Percentiles rank a stretch among this genome's conserved stretches.
phyloP scores from a whole-genome alignment of 2,329 filamentous ascomycete species.

The Cryphonectria nitschkei region DNA sequence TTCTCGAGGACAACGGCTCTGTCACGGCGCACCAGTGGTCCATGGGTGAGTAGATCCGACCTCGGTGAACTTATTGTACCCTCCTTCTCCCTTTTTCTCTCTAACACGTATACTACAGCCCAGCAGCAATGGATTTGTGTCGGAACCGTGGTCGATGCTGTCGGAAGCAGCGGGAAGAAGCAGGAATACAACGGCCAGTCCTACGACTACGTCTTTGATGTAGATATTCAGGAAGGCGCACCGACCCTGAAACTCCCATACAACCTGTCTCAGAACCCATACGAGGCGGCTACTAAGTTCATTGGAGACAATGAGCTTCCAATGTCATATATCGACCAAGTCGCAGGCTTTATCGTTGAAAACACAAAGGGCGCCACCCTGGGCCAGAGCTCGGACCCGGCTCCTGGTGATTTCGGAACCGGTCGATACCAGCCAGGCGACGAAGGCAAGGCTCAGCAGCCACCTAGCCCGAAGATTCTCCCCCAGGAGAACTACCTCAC shows the following conservation, averaged over 20 bases:
- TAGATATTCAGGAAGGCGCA: constrained; percentile 93
- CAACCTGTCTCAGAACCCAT: constrained; percentile 90
- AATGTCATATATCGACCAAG: constrained; percentile 84
- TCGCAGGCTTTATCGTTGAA: constrained; percentile 87
- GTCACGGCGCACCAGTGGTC: constrained; percentile 92
- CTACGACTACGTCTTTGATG: constrained; percentile 96
- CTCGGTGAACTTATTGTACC: too few relatives aligned
- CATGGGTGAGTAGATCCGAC: constrained; percentile 39
- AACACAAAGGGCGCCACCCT: constrained; percentile 88
- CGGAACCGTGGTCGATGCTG: constrained; percentile 91
- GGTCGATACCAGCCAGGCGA: constrained; percentile 80
- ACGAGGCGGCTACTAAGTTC: constrained; percentile 89
- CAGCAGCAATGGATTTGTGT: constrained; percentile 81
- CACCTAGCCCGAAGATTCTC: constrained; percentile 61
- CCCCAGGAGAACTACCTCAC: constrained; percentile 80
- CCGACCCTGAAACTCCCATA: constrained; percentile 92
- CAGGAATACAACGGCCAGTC: constrained; percentile 79
- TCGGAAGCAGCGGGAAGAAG: constrained; percentile 80
- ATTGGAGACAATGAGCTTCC: constrained; percentile 87
- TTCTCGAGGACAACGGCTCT: constrained; percentile 78
- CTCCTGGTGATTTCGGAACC: constrained; percentile 71
- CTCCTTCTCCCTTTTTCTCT: not conserved
- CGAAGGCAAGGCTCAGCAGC: constrained; percentile 39
- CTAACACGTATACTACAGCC: constrained; percentile 41
- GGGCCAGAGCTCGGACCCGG: constrained; percentile 59